Evolutionary conservation across 2,329 filamentous ascomycete genomes (phyloP).

Genomic region (Didymella exigua): DNA sequence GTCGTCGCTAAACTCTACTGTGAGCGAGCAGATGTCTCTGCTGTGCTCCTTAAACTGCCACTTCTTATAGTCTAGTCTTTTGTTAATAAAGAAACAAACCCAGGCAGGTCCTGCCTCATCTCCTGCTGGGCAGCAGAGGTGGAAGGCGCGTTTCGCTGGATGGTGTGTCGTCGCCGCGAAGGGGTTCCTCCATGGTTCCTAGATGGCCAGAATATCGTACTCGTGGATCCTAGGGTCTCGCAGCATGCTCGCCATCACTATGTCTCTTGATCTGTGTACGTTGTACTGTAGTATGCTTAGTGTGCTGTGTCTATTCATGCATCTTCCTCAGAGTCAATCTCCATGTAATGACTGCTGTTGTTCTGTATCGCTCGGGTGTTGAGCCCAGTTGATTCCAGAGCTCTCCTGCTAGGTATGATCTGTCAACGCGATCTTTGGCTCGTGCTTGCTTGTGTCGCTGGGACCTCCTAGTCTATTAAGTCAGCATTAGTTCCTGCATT

Average conservation of each 20-base stretch:
- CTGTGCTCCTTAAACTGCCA: constrained; percentile 22
- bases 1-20: constrained; percentile 4
- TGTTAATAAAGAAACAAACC: constrained; percentile 36
- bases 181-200: constrained; percentile 21
- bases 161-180: constrained; percentile 29
- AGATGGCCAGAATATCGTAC: constrained; percentile 29
- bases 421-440: not conserved
- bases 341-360: constrained; percentile 13
- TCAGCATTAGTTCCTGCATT: not conserved
- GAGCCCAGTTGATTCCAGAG: not conserved
- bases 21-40: constrained; percentile 24
- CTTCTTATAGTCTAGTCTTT: constrained; percentile 20
- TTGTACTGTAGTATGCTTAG: constrained; percentile 32
- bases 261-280: constrained; percentile 26
- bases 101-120: constrained; percentile 14
- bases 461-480: not conserved
- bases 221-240: constrained; percentile 24
- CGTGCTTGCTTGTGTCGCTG: not conserved
- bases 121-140: constrained; percentile 23
- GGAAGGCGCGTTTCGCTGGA: constrained; percentile 24
- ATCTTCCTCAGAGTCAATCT: constrained; percentile 17
- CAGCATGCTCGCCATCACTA: constrained; percentile 29
- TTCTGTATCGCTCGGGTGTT: not conserved
- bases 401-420: not conserved
- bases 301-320: constrained; percentile 19